phyloP scores from a whole-genome alignment of 2,329 filamentous ascomycete genomes.

The Stachybotrys echinatus region DNA sequence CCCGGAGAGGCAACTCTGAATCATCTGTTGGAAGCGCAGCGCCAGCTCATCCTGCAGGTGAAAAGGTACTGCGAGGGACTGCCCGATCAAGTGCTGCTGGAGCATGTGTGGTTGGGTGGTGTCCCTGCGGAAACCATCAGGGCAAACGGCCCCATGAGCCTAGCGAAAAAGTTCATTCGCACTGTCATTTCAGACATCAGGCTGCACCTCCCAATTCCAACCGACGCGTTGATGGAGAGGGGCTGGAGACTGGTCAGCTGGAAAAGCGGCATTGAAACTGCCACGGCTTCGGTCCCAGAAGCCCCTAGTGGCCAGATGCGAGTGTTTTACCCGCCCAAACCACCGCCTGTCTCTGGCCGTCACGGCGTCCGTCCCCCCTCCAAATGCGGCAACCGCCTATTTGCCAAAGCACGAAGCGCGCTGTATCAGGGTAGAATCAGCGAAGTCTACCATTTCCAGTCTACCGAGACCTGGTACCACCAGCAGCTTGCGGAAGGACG shows the following conservation, averaged over 20 bases:
- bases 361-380: constrained; percentile 8
- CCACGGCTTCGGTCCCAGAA: no score
- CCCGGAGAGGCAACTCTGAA: background rate
- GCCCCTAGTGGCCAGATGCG: background rate
- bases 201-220: background rate
- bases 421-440: no score
- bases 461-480: constrained; percentile 48
- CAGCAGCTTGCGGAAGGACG: constrained; percentile 41
- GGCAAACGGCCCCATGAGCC: background rate
- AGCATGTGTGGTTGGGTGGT: constrained; percentile 40
- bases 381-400: constrained; percentile 39
- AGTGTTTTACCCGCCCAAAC: constrained; percentile 43
- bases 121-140: constrained; percentile 11
- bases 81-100: constrained; percentile 26
- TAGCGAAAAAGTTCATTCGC: background rate
- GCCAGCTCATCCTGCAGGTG: constrained; percentile 1
- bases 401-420: constrained; percentile 20
- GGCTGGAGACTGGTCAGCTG: background rate
- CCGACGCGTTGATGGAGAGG: background rate
- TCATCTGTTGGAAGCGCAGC: constrained; percentile 31
- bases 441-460: constrained; percentile 39
- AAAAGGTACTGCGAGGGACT: constrained; percentile 9
- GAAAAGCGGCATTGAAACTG: background rate
- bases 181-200: background rate
- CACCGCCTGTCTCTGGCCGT: constrained; percentile 9